These are phyloP conservation scores for Malassezia dermatis DNA, from an alignment of 1,284 basidiomycete species.

Conservation along the genomic window DNA sequence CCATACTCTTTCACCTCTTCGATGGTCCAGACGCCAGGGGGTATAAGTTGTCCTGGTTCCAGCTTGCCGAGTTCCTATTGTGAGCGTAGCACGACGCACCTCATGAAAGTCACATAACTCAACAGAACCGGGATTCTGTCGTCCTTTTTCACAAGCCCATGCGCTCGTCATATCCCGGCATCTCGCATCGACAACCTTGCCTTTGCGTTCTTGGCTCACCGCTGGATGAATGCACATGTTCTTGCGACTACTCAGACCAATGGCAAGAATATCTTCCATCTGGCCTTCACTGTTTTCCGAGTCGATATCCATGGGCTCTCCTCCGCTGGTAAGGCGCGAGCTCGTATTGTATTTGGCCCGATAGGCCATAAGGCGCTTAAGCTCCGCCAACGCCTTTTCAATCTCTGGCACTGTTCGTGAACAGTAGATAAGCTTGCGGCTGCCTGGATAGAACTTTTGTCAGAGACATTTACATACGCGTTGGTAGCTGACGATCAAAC, in stretches of 20 bases:
- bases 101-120: constrained; percentile 93
- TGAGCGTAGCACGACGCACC: constrained; percentile 26
- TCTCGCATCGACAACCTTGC: constrained; percentile 88
- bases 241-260: constrained; percentile 89
- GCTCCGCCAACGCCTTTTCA: constrained; percentile 90
- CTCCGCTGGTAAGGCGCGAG: constrained; percentile 50
- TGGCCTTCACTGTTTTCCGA: constrained; percentile 40
- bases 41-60: constrained; percentile 74
- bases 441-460: constrained; percentile 65
- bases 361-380: constrained; percentile 89
- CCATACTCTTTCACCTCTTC: constrained; percentile 87
- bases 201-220: constrained; percentile 94
- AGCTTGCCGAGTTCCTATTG: constrained; percentile 58
- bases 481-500: constrained; percentile 94
- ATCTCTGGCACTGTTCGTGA: constrained; percentile 99
- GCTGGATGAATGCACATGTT: constrained; percentile 94
- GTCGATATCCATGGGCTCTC: constrained; percentile 62
- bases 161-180: constrained; percentile 90
- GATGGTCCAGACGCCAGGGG: constrained; percentile 82
- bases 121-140: constrained; percentile 78
- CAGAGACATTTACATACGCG: constrained; percentile 59
- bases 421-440: constrained; percentile 93
- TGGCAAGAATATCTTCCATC: constrained; percentile 62
- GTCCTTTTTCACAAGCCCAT: constrained; percentile 71
- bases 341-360: constrained; percentile 50